Percentiles rank a stretch among this genome's conserved stretches.
These are phyloP conservation scores for Daldinia loculata DNA, from an alignment of 495 filamentous ascomycete genomes.

Conservation along the genomic window DNA sequence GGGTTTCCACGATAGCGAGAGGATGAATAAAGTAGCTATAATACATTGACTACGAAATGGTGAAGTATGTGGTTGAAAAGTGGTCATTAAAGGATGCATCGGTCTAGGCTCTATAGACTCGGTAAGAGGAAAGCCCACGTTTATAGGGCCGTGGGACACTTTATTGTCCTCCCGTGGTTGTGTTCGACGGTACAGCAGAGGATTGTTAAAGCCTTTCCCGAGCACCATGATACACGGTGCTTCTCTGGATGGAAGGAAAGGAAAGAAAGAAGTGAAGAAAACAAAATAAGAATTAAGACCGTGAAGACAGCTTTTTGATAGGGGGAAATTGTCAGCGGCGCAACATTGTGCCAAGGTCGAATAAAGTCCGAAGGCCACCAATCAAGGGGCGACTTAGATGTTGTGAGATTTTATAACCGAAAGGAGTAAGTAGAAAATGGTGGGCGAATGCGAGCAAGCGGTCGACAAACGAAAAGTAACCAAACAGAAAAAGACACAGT, in stretches of 20 bases:
- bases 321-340: slow-evolving; percentile 26
- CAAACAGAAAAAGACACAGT: slow-evolving; percentile 23
- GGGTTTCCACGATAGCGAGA: slow-evolving; percentile 52
- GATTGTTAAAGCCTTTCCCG: slow-evolving; percentile 16
- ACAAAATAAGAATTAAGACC: neutral
- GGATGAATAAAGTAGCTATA: slow-evolving; percentile 33
- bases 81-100: slow-evolving; percentile 18
- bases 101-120: slow-evolving; percentile 16
- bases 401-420: slow-evolving; percentile 18
- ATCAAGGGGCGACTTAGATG: slow-evolving; percentile 24
- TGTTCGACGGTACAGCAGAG: slow-evolving; percentile 11
- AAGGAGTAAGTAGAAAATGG: slow-evolving; percentile 24
- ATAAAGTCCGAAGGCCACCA: slow-evolving; percentile 40
- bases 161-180: slow-evolving; percentile 9
- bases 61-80: slow-evolving; percentile 19
- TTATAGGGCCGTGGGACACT: slow-evolving; percentile 8
- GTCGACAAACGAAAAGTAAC: neutral
- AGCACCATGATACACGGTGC: slow-evolving; percentile 27
- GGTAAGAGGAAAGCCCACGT: slow-evolving; percentile 10
- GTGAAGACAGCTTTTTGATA: neutral
- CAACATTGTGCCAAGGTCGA: slow-evolving; percentile 28
- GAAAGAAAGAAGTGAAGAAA: neutral
- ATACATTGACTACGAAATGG: slow-evolving; percentile 40
- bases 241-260: neutral
- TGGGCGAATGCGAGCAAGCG: neutral